Conservation (phyloP, 2,329 filamentous ascomycete genomes). For the Hypoxylon sp. region DNA sequence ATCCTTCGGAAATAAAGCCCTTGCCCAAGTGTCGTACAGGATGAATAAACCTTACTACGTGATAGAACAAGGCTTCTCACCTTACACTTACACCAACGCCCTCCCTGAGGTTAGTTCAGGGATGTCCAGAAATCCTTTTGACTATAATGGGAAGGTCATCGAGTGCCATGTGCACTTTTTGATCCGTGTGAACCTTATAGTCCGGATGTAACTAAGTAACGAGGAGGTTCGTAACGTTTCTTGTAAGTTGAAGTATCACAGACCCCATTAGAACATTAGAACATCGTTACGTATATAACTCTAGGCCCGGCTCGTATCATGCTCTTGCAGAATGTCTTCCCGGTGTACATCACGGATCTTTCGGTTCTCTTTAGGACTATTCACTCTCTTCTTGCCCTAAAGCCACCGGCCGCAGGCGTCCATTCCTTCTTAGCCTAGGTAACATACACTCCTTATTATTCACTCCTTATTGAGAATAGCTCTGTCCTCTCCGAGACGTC, state of each 20-base stretch:
- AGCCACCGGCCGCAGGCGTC: conserved; percentile 45
- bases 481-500: conserved; percentile 28
- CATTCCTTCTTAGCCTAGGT: conserved; percentile 47
- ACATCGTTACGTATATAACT: conserved; percentile 44
- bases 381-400: conserved; percentile 47
- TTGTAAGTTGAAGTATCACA: conserved; percentile 36
- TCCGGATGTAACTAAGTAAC: conserved; percentile 42
- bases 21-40: conserved; percentile 32
- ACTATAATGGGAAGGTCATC: conserved; percentile 42
- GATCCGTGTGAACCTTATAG: conserved; percentile 23
- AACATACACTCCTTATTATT: conserved; percentile 44
- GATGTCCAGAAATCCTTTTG: conserved; percentile 30
- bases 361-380: conserved; percentile 50
- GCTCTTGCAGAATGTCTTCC: conserved; percentile 28
- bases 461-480: conserved; percentile 37
- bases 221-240: conserved; percentile 46
- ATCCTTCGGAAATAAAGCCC: conserved; percentile 46
- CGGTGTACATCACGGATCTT: conserved; percentile 35
- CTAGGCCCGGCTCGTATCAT: conserved; percentile 35
- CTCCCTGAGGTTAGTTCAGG: conserved; percentile 41
- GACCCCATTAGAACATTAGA: conserved; percentile 22
- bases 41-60: conserved; percentile 39
- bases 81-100: conserved; percentile 32
- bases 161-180: conserved; percentile 19
- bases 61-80: conserved; percentile 30